Evolutionary conservation across 768 basidiomycete genomes (phyloP), one percentile per base, ranked within the genome.

Genomic region (Russula sp.): DNA sequence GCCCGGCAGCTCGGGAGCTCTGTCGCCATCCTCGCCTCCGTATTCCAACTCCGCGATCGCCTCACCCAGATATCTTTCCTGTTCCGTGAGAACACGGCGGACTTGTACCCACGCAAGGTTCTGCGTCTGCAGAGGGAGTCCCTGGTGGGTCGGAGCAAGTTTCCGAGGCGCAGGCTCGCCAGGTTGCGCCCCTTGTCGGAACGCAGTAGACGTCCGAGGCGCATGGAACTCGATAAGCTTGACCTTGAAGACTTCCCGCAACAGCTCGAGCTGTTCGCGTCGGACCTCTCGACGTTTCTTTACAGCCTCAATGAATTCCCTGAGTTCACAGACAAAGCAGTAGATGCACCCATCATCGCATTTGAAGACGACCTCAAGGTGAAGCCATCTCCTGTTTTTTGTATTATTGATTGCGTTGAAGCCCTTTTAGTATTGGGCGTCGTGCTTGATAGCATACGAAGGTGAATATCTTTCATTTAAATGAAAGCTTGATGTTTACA

Each of bases 271-370:
- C 71, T 73, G 39, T 75, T 90, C 45, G 85, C 87, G 5, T 76
- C 75, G 22, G 86, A 85, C 59, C 80, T 90, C 22, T 81, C 76
- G 25, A 85, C 83, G 0, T 90, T 90, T 67, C 70, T 87, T 60
- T 77, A 83, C 51, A 84, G 84, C 65, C 71, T 90, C 64, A 88
- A 89, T 61, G 87, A 90, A 68, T 89, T 90, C 66, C 88, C 87
- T 0, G 88, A 89, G 68, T 87, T 88, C 68, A 84, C 79, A 25
- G 86, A 89, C 59, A 87, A 90, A 66, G 83, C 82, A 5, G 82
- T 82, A 46, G 88, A 88, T 69, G 75, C 81, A 0, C 85, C 85
- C 7, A 85, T 89, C 56, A 68, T 79, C 59, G 80, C 82, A 10
- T 86, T 90, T 58, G 83, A 87, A 70, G 82, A 82, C 0, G 87